Conservation (phyloP, 2,329 filamentous ascomycete genomes). For the Xylaria sp. region DNA sequence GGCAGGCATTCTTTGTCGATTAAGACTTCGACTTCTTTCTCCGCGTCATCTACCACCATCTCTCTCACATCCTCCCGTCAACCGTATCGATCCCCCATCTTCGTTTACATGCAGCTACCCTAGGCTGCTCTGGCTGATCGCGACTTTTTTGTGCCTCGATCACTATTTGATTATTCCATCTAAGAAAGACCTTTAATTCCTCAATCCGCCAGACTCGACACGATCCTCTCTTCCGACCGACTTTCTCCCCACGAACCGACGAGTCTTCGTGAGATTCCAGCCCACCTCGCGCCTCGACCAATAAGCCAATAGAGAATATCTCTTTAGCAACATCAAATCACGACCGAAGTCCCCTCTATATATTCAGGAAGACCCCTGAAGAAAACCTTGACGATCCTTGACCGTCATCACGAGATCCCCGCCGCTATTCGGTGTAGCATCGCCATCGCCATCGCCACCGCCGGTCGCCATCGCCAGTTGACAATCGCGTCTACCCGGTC, state of each 20-base stretch:
- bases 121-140: neutral
- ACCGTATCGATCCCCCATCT: neutral
- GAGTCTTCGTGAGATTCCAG: neutral
- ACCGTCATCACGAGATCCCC: neutral
- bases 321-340: neutral
- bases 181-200: no score
- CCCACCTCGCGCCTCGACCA: neutral
- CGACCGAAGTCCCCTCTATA: neutral
- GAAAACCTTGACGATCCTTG: neutral
- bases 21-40: slow-evolving; percentile 15
- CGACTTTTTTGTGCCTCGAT: neutral
- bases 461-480: neutral
- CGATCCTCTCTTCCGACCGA: slow-evolving; percentile 1
- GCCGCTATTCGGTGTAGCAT: neutral
- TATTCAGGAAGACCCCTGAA: neutral
- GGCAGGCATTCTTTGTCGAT: neutral
- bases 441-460: slow-evolving; percentile 1
- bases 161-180: neutral
- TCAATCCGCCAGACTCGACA: neutral
- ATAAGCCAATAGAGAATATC: neutral
- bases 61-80: slow-evolving; percentile 8
- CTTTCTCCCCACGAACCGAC: slow-evolving; percentile 3
- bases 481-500: slow-evolving; percentile 3
- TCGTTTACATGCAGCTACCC: neutral
- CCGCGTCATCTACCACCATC: slow-evolving; percentile 10